phyloP scores from a whole-genome alignment of 1,139 yeast species.

The Wickerhamomyces sp. region DNA sequence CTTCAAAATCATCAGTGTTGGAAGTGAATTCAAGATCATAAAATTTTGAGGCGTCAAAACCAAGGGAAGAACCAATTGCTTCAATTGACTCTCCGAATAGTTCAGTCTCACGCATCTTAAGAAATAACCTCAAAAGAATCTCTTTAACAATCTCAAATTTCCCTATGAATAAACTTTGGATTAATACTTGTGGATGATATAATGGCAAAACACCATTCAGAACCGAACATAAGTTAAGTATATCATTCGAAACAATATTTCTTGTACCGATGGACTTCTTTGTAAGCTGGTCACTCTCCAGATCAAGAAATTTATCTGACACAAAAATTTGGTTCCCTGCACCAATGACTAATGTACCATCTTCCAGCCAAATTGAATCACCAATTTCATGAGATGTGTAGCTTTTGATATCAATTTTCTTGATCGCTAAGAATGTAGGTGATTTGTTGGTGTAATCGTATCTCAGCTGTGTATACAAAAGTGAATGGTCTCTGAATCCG shows the following conservation, averaged over 20 bases:
- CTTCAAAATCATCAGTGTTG: conserved; percentile 29
- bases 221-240: conserved; percentile 65
- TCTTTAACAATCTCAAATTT: conserved; percentile 53
- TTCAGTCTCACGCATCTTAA: conserved; percentile 47
- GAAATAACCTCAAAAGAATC: conserved; percentile 51
- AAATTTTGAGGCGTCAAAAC: conserved; percentile 30
- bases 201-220: conserved; percentile 87
- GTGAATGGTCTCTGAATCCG: conserved; percentile 62
- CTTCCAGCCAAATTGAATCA: conserved; percentile 80
- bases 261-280: conserved; percentile 43
- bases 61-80: conserved; percentile 34
- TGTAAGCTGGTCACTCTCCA: conserved; percentile 45
- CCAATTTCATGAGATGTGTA: conserved; percentile 81
- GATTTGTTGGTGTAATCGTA: conserved; percentile 81
- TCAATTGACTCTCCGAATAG: conserved; percentile 32
- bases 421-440: conserved; percentile 75
- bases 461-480: conserved; percentile 74
- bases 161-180: conserved; percentile 69
- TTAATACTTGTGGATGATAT: conserved; percentile 86
- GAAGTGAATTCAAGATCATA: conserved; percentile 21
- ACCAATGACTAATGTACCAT: conserved; percentile 77
- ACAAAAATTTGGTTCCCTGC: conserved; percentile 87
- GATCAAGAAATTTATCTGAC: conserved; percentile 67
- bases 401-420: conserved; percentile 63
- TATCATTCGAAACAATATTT: conserved; percentile 43